Conservation (phyloP, 2,329 filamentous ascomycete species). For the Elsinoe arachidis region DNA sequence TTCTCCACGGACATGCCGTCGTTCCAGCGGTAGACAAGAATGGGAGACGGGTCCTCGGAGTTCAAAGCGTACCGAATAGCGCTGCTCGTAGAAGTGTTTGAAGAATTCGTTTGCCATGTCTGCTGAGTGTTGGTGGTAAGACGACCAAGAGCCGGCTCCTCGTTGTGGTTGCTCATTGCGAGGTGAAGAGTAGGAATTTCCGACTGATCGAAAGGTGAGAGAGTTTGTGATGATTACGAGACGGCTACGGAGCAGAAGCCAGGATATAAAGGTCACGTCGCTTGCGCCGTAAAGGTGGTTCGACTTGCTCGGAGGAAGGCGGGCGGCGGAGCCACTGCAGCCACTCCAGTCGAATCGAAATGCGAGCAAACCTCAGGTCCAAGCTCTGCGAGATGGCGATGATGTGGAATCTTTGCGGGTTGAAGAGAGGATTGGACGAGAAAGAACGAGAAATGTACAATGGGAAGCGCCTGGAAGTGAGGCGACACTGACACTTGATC, state of each 20-base stretch:
- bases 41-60: conserved; percentile 34
- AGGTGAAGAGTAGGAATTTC: background rate
- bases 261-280: background rate
- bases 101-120: conserved; percentile 39
- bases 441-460: background rate
- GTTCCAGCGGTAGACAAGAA: conserved; percentile 40
- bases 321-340: background rate
- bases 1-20: conserved; percentile 31
- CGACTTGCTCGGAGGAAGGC: background rate
- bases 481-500: background rate
- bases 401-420: background rate
- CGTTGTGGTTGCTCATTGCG: background rate
- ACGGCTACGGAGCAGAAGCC: background rate
- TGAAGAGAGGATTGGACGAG: background rate
- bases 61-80: conserved; percentile 35
- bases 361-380: background rate
- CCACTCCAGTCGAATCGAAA: background rate
- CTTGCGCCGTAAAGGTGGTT: background rate
- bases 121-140: conserved; percentile 12
- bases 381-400: background rate
- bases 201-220: background rate
- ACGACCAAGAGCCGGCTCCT: background rate
- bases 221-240: background rate
- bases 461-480: conserved; percentile 7
- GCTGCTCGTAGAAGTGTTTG: conserved; percentile 32